Evolutionary conservation across 148 eudicot genomes (phyloP).

Genomic region (Drosera capensis): DNA sequence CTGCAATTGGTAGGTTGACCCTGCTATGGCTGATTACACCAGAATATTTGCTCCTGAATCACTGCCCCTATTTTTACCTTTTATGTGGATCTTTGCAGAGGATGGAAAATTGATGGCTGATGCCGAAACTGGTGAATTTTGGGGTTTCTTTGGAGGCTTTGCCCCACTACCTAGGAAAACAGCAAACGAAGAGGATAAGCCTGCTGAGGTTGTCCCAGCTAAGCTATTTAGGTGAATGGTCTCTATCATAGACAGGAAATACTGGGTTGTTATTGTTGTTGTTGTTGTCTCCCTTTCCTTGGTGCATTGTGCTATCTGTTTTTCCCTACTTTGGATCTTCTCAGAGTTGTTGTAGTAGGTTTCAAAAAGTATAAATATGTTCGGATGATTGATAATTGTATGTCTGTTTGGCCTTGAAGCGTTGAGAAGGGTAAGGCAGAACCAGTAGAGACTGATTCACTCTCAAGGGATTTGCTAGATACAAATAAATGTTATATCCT

Average conservation of each 20-base stretch:
- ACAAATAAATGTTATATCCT: constrained; percentile 66
- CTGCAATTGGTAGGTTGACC: constrained; percentile 61
- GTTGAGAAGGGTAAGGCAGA: constrained; percentile 58
- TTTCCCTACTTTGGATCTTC: background rate
- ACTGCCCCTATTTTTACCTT: background rate
- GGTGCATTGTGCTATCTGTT: background rate
- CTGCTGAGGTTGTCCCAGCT: constrained; percentile 26
- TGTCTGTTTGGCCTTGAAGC: constrained; percentile 23
- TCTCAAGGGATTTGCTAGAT: constrained; percentile 54
- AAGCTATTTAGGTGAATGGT: constrained; percentile 53
- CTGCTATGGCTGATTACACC: background rate
- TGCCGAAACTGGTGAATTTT: constrained; percentile 93
- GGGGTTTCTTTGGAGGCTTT: constrained; percentile 99
- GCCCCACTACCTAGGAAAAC: constrained; percentile 93
- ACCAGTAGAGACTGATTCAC: constrained; percentile 40
- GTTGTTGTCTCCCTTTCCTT: background rate
- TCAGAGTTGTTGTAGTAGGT: background rate
- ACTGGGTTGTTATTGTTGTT: background rate
- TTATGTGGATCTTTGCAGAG: constrained; percentile 29
- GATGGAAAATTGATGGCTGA: constrained; percentile 95
- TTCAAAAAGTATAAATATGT: background rate
- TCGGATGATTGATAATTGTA: background rate
- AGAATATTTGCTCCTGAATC: background rate
- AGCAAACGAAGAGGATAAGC: constrained; percentile 33
- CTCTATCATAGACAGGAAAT: too few species aligned